Evolutionary conservation across 345 rosid genomes (phyloP).

Genomic region (Eutrema japonicum): DNA sequence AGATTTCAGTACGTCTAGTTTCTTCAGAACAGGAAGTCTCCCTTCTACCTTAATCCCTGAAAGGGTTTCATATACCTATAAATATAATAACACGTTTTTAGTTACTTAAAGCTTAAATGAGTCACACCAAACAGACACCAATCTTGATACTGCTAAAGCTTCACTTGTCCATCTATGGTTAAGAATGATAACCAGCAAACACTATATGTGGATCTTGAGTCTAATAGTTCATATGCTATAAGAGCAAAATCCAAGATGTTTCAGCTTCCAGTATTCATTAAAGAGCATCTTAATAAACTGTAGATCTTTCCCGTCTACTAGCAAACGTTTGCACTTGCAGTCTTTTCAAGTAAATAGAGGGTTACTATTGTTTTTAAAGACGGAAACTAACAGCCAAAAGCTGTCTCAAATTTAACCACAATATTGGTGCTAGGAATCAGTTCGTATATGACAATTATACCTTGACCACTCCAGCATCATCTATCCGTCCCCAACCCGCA

Average conservation of each 20-base stretch:
- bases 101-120: conserved; percentile 29
- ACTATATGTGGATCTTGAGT: conserved; percentile 6
- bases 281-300: neutral
- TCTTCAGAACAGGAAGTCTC: conserved; percentile 69
- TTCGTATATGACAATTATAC: conserved; percentile 44
- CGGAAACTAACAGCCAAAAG: conserved; percentile 9
- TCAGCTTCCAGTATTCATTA: conserved; percentile 15
- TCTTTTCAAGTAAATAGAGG: conserved; percentile 4
- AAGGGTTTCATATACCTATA: conserved; percentile 87
- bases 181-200: conserved; percentile 10
- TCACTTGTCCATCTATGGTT: neutral
- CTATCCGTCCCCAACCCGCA: conserved; percentile 95
- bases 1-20: conserved; percentile 64
- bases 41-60: conserved; percentile 86
- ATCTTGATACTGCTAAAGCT: conserved; percentile 1
- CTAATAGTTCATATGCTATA: neutral
- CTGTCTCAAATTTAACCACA: neutral
- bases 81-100: conserved; percentile 1
- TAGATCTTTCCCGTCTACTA: neutral
- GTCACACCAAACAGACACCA: conserved; percentile 13
- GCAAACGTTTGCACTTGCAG: neutral
- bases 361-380: conserved; percentile 2
- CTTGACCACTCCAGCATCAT: conserved; percentile 96
- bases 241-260: conserved; percentile 14
- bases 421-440: conserved; percentile 3